Evolutionary conservation across 306 rosid species (phyloP).

Genomic region (Arachis hypogaea): DNA sequence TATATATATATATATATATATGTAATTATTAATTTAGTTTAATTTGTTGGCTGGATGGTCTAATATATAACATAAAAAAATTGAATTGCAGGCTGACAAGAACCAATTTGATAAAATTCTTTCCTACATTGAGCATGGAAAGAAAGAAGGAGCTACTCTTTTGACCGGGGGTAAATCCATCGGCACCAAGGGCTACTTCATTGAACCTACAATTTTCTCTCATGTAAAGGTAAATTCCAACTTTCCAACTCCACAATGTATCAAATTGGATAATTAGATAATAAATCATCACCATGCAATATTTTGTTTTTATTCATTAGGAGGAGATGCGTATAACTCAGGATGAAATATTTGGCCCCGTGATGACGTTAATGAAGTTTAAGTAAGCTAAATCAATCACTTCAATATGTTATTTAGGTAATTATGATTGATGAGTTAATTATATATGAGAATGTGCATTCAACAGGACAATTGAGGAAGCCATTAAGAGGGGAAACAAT

Average conservation of each 20-base stretch:
- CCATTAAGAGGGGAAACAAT: conserved; percentile 66
- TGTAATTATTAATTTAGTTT: too few relatives aligned
- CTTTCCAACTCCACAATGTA: neutral
- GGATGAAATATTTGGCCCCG: conserved; percentile 87
- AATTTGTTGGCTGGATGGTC: too few relatives aligned
- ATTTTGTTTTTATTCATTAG: conserved; percentile 32
- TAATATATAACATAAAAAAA: neutral
- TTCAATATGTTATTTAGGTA: too few relatives aligned
- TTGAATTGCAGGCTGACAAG: conserved; percentile 54
- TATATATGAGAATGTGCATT: neutral
- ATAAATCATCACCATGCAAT: too few relatives aligned
- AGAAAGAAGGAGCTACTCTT: conserved; percentile 81
- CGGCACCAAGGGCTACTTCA: conserved; percentile 67
- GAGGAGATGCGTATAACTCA: conserved; percentile 72
- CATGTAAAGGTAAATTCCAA: conserved; percentile 57
- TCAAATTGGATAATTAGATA: neutral
- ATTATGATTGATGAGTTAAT: too few relatives aligned
- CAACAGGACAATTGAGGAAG: conserved; percentile 77
- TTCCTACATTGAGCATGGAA: conserved; percentile 73
- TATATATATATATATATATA: too few relatives aligned
- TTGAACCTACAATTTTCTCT: conserved; percentile 74
- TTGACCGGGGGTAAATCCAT: conserved; percentile 67
- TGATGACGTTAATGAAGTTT: conserved; percentile 61
- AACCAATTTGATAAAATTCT: conserved; percentile 64
- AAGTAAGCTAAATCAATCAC: conserved; percentile 48